These are phyloP conservation scores for Trichoderma oligosporum DNA, from an alignment of 2,329 filamentous ascomycete species.

Conservation along the genomic window DNA sequence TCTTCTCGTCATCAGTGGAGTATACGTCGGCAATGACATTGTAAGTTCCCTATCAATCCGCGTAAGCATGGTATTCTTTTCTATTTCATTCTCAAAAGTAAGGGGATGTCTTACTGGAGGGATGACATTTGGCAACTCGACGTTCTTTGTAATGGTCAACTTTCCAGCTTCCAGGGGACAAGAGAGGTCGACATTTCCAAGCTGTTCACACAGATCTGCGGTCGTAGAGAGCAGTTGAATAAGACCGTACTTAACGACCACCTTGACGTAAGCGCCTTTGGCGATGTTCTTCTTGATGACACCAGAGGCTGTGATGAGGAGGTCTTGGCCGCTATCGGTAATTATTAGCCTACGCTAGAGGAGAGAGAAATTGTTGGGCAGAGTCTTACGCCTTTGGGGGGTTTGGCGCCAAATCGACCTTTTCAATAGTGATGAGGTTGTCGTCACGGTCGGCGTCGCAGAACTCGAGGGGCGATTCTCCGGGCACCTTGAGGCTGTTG, in stretches of 20 bases:
- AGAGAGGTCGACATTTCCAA: slow-evolving; percentile 79
- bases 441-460: slow-evolving; percentile 63
- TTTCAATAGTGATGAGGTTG: slow-evolving; percentile 72
- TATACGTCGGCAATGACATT: slow-evolving; percentile 82
- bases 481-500: slow-evolving; percentile 64
- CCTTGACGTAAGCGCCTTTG: slow-evolving; percentile 73
- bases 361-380: neutral
- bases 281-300: slow-evolving; percentile 68
- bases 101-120: slow-evolving; percentile 67
- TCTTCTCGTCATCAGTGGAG: slow-evolving; percentile 65
- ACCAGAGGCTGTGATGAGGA: slow-evolving; percentile 76
- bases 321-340: slow-evolving; percentile 62
- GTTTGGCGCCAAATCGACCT: slow-evolving; percentile 79
- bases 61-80: slow-evolving; percentile 22
- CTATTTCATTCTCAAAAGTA: no score
- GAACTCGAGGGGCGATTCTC: slow-evolving; percentile 79
- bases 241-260: slow-evolving; percentile 90
- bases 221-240: slow-evolving; percentile 81
- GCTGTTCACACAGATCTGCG: slow-evolving; percentile 83
- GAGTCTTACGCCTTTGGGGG: slow-evolving; percentile 70
- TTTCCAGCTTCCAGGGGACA: slow-evolving; percentile 84
- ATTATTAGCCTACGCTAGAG: slow-evolving; percentile 24
- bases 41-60: slow-evolving; percentile 69
- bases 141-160: slow-evolving; percentile 70
- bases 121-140: slow-evolving; percentile 81